Base-by-base conservation (phyloP, 202 grass and related monocot genomes). In the Cymbopogon flexuosus region DNA sequence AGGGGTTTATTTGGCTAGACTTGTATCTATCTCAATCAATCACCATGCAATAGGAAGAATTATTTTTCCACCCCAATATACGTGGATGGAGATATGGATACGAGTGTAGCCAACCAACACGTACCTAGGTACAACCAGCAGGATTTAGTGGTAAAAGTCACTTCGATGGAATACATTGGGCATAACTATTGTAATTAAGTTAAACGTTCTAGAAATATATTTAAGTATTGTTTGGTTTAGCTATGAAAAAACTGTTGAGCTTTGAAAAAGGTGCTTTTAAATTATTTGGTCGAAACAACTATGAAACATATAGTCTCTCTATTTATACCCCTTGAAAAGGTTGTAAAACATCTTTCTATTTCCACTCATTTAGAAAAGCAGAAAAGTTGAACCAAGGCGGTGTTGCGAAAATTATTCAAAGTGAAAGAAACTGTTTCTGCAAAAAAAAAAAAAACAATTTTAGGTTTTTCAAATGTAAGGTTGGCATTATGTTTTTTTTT, bases 81-180 rank as follows among this genome's bases (percentile, higher is more conserved):
- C 2, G 5, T 7, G 0, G 47, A 51, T 51, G 18, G 15, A 51
- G 5, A 1, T 27, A 27, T 51, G 46, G 15, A 18, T 51, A 6
- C 0, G 1, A 51, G 1, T 7, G 0, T 5, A 18, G 0, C 47
- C 15, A 51, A 18, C 27, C 27, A 49, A 13, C 2, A 21, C 8
- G 0, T 2, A 0, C 0, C 8, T 0, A 2, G 19, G 8, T 8
- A 21, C 8, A 7, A 21, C 3, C 2, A n/a, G 9, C 5, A 5
- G 4, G 5, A 5, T 57, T 22, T 57, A 10, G 19, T 22, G 19
- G 19, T 10, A 10, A 24, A 59, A 59, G 9, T 58, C 54, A 58
- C 54, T 3, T 10, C 0, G 21, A 24, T 59, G 56, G 19, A 59
- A 59, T 3, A 23, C 54, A 23, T 23, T 10, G 3, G n/a, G 2